Evolutionary conservation across 805 yeast genomes (phyloP), one percentile per base, ranked within the genome.

Genomic region (Nakazawaea ishiwadae): DNA sequence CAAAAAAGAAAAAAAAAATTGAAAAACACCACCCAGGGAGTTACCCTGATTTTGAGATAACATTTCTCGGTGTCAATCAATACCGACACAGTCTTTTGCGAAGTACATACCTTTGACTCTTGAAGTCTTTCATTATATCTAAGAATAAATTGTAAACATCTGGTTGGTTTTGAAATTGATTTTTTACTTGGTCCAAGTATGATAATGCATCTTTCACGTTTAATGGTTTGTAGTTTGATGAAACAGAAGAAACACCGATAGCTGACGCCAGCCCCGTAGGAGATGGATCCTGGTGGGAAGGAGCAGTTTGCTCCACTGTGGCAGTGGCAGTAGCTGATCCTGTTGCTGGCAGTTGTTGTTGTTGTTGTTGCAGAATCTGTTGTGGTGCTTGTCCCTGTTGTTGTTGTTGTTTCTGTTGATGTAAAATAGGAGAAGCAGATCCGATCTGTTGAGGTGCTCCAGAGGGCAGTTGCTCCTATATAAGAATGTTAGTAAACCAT

Each of bases 91-190:
- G n/a, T n/a, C n/a, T n/a, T n/a, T n/a, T n/a, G n/a, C n/a, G n/a
- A n/a, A 23, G 48, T 39, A 69, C 78, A 47, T 62, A 73, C 79
- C 79, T 79, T 66, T 91, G 97, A 40, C 95, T 83, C 68, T 95
- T 95, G 69, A 93, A 95, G 59, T 95, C 99, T 68, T 95, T 95
- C 99, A 93, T 93, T 49, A 93, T 91, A 59, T 93, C 99, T 56
- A 93, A 72, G 56, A 95, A 93, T 61, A 86, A 89, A 62, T 93
- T 93, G 70, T 93, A 93, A 32, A 93, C 96, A 54, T 90, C 97
- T 0, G 98, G 95, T 64, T 91, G 95, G 50, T 81, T 76, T 60
- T 77, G 84, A 63, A 93, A 93, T 60, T 90, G 97, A 37, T 83
- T 75, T 63, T 93, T 93, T 39, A 93, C 99, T 63, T 90, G 96